These are phyloP conservation scores for Cladosporium sphaerospermum DNA, from an alignment of 2,329 filamentous ascomycete genomes.

Conservation along the genomic window DNA sequence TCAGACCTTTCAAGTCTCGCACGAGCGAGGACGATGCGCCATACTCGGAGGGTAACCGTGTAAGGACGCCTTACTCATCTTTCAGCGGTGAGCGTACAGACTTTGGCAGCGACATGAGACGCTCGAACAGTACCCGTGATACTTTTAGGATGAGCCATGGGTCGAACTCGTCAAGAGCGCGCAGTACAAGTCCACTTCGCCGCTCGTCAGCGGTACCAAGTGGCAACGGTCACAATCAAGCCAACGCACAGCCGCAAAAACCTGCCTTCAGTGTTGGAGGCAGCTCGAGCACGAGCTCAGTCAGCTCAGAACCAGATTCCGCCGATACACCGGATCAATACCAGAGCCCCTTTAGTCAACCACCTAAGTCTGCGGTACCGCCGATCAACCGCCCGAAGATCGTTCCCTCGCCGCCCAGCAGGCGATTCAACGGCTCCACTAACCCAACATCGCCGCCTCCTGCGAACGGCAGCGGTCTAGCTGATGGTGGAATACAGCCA, in stretches of 20 bases:
- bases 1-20: constrained; percentile 30
- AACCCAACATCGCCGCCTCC: constrained; percentile 9
- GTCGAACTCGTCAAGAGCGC: constrained; percentile 14
- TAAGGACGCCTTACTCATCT: constrained; percentile 50
- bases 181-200: constrained; percentile 22
- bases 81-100: constrained; percentile 52
- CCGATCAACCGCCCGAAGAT: constrained; percentile 24
- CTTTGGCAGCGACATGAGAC: constrained; percentile 45
- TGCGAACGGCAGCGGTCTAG: constrained; percentile 11
- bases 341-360: neutral
- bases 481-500: constrained; percentile 23
- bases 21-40: constrained; percentile 29
- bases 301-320: neutral
- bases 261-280: constrained; percentile 10
- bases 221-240: constrained; percentile 8
- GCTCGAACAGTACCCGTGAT: constrained; percentile 49
- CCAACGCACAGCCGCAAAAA: neutral
- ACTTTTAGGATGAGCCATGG: constrained; percentile 23
- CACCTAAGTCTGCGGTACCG: neutral
- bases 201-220: constrained; percentile 9
- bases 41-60: constrained; percentile 43
- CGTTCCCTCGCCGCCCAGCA: constrained; percentile 27
- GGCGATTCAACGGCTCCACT: constrained; percentile 21
- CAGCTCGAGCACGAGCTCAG: constrained; percentile 5
- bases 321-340: neutral